These are phyloP conservation scores for Gonapodya prolifera DNA, from an alignment of 192 early-diverging fungal species.

Conservation along the genomic window DNA sequence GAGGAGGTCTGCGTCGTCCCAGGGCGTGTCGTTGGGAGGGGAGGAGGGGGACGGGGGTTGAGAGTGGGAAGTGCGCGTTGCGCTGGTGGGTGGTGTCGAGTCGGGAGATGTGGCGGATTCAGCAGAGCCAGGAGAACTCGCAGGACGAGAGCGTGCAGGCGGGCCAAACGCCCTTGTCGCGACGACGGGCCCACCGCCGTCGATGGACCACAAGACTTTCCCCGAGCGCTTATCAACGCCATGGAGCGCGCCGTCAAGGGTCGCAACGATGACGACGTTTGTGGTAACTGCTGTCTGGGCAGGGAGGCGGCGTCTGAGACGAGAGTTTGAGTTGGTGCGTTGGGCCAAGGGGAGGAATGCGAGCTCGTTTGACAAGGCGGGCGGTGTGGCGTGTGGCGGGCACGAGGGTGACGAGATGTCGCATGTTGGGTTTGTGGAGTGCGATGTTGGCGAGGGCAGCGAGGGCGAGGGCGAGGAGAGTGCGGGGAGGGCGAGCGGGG, in stretches of 20 bases:
- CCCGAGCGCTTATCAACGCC: conserved; percentile 44
- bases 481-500: neutral
- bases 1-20: neutral
- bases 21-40: neutral
- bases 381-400: neutral
- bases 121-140: neutral
- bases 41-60: neutral
- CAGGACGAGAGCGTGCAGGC: neutral
- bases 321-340: neutral
- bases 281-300: neutral
- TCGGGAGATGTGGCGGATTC: neutral
- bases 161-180: neutral
- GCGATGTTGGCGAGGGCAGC: neutral
- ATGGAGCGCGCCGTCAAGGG: conserved; percentile 61
- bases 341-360: neutral
- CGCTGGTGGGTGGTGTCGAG: neutral
- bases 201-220: conserved; percentile 41
- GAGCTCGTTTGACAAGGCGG: neutral
- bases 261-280: conserved; percentile 49
- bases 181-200: conserved; percentile 5
- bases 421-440: neutral
- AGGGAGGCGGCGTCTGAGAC: neutral
- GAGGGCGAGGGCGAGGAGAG: neutral
- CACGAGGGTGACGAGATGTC: neutral
- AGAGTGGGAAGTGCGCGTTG: neutral